Conservation (phyloP, 441 rosid genomes). For the Biscutella laevigata region DNA sequence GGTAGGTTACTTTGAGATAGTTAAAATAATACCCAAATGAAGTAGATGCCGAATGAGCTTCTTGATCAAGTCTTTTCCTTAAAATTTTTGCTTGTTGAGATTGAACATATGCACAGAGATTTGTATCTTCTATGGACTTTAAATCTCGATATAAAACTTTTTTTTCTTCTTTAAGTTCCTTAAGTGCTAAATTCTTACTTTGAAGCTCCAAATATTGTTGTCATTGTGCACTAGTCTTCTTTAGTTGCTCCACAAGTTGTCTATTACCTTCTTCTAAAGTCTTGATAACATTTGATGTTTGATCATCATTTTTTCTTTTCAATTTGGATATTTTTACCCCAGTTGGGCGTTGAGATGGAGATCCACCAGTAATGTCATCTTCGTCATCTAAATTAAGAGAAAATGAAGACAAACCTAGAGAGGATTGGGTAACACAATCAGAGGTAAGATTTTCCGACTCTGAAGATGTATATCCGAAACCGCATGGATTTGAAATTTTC, state of each 20-base stretch:
- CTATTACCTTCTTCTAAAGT: not conserved
- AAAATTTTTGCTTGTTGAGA: too few species aligned
- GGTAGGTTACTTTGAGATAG: too few species aligned
- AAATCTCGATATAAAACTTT: too few species aligned
- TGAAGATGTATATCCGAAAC: not conserved
- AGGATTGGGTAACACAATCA: not conserved
- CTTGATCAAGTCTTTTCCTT: too few species aligned
- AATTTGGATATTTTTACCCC: not conserved
- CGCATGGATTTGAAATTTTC: not conserved
- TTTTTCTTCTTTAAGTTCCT: too few species aligned
- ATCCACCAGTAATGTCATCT: not conserved
- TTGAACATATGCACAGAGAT: too few species aligned
- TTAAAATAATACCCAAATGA: too few species aligned
- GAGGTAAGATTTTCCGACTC: not conserved
- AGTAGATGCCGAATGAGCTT: too few species aligned
- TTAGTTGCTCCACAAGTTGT: not conserved
- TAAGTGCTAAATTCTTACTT: too few species aligned
- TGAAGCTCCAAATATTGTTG: too few species aligned
- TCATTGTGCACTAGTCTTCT: too few species aligned
- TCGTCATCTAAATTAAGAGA: not conserved
- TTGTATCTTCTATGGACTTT: too few species aligned
- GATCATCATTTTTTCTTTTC: not conserved
- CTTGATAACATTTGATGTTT: not conserved
- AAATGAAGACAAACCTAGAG: not conserved
- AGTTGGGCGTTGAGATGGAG: not conserved